Evolutionary conservation across 768 basidiomycete species (phyloP).

Genomic region (Pulveroboletus sp.): DNA sequence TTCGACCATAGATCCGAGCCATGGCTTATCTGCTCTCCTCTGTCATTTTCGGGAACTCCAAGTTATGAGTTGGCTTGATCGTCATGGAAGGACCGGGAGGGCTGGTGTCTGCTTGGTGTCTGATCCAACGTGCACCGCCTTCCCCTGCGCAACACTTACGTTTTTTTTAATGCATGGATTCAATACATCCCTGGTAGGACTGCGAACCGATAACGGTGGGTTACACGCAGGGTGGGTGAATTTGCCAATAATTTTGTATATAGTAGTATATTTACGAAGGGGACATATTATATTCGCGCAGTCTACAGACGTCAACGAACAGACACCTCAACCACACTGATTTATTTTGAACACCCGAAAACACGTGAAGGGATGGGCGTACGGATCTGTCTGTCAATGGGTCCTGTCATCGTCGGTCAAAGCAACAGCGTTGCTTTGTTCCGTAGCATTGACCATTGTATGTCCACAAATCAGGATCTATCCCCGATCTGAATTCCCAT

Average conservation of each 20-base stretch:
- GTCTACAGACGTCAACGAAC: not conserved
- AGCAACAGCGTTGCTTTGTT: conserved; percentile 3
- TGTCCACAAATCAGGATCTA: not conserved
- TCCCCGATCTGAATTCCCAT: not conserved
- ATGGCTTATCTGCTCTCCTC: too few species aligned
- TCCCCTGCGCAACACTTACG: not conserved
- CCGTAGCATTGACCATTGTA: not conserved
- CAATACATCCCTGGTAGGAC: too few species aligned
- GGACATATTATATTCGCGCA: not conserved
- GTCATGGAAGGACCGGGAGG: not conserved
- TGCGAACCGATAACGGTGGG: not conserved
- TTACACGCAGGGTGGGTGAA: not conserved
- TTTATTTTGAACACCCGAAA: not conserved
- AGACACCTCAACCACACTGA: not conserved
- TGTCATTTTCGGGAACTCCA: not conserved
- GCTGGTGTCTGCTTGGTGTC: not conserved
- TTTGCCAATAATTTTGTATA: not conserved
- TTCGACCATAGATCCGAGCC: too few species aligned
- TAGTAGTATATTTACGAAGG: not conserved
- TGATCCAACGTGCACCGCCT: not conserved
- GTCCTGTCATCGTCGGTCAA: not conserved
- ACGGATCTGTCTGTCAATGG: not conserved
- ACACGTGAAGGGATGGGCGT: not conserved
- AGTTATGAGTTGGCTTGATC: not conserved
- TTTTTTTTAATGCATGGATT: not conserved